A percentile compares a stretch with the other conserved stretches of the same genome.
phyloP scores from a whole-genome alignment of 164 flowering plant species.

The Liriodendron chinense region DNA sequence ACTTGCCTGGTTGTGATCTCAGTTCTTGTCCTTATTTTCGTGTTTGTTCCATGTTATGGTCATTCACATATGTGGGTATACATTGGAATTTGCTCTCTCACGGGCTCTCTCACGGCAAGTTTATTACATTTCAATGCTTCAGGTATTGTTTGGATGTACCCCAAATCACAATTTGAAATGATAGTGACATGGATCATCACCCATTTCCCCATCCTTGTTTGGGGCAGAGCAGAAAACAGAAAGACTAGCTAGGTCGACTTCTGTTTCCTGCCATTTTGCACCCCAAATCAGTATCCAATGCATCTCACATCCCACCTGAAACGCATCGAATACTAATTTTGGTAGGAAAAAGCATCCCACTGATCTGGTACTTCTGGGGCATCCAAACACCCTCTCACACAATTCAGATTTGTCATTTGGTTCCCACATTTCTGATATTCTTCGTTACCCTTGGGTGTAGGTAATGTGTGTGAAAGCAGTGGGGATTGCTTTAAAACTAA shows the following conservation, averaged over 20 bases:
- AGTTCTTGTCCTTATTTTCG: conserved; percentile 58
- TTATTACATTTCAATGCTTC: neutral
- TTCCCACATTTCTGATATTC: neutral
- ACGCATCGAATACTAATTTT: neutral
- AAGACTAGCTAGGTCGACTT: too few relatives aligned
- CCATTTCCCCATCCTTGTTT: neutral
- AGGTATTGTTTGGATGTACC: neutral
- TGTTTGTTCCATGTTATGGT: conserved; percentile 64
- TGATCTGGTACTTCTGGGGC: neutral
- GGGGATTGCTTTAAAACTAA: conserved; percentile 74
- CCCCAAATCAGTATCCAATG: neutral
- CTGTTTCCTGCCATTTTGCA: neutral
- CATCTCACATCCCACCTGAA: neutral
- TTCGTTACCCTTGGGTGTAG: conserved; percentile 25
- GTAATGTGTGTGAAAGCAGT: conserved; percentile 87
- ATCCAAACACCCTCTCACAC: neutral
- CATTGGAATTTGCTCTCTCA: conserved; percentile 88
- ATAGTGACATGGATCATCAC: neutral
- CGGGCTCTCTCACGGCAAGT: conserved; percentile 96
- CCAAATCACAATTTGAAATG: neutral
- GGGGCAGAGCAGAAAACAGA: too few relatives aligned
- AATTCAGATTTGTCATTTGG: neutral
- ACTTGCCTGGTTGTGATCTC: conserved; percentile 38
- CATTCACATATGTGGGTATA: conserved; percentile 63
- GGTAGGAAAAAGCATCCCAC: neutral